These are phyloP conservation scores for Powellomyces hirtus DNA, from an alignment of 192 early-diverging fungal species.

Conservation along the genomic window DNA sequence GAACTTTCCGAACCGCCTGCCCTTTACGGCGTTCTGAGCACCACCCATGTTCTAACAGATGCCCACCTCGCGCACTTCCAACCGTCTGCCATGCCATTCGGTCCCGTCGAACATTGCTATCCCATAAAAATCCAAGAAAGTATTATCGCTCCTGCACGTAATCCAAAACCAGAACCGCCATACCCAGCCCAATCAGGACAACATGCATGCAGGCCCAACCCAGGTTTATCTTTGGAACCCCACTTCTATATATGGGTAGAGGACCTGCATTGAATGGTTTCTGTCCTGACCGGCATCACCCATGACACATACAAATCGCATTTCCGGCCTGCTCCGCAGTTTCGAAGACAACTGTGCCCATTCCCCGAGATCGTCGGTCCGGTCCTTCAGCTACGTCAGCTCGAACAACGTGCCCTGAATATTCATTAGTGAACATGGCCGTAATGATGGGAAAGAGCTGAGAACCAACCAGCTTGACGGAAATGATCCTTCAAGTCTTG, in stretches of 20 bases:
- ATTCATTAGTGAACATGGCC: neutral
- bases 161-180: too few relatives aligned
- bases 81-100: constrained; percentile 70
- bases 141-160: constrained; percentile 8
- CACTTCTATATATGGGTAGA: too few relatives aligned
- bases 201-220: neutral
- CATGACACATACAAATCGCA: constrained; percentile 70
- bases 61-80: constrained; percentile 80
- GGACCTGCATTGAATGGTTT: too few relatives aligned
- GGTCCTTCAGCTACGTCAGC: constrained; percentile 66
- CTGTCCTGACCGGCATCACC: neutral
- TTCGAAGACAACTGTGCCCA: constrained; percentile 74
- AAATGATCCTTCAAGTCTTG: constrained; percentile 87
- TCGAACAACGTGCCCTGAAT: constrained; percentile 59
- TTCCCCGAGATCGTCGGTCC: constrained; percentile 68
- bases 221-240: neutral
- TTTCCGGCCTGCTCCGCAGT: constrained; percentile 57
- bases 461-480: constrained; percentile 58
- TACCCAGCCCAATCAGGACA: neutral
- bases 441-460: neutral
- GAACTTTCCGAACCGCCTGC: too few relatives aligned
- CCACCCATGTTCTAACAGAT: too few relatives aligned
- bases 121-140: constrained; percentile 24
- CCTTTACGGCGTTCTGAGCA: too few relatives aligned
- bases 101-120: constrained; percentile 78